A percentile compares a stretch with the other conserved stretches of the same genome.
Conservation (phyloP, 2,329 filamentous ascomycete genomes). For the Fusarium protoensiforme region DNA sequence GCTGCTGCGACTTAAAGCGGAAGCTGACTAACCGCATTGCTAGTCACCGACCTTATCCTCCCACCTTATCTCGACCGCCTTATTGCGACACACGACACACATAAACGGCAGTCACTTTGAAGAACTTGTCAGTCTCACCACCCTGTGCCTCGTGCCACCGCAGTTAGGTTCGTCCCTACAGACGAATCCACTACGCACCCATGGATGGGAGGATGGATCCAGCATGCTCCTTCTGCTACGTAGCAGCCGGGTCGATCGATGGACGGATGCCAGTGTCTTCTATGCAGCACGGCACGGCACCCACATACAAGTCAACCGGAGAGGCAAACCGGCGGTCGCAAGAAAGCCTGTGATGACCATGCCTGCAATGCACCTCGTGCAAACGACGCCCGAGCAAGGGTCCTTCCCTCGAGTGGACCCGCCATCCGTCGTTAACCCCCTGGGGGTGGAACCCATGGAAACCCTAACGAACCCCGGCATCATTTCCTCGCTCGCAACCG, state of each 20-base stretch:
- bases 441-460: slow-evolving; percentile 4
- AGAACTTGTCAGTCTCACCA: slow-evolving; percentile 12
- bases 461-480: slow-evolving; percentile 1
- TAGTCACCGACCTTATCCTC: slow-evolving; percentile 11
- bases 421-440: slow-evolving; percentile 1
- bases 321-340: slow-evolving; percentile 3
- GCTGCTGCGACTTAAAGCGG: not conserved
- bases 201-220: not conserved
- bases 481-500: slow-evolving; percentile 1
- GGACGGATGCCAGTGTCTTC: not conserved
- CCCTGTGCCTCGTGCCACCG: not conserved
- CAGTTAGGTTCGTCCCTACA: too few relatives aligned
- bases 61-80: slow-evolving; percentile 19
- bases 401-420: not conserved
- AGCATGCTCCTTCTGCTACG: not conserved
- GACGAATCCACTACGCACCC: not conserved
- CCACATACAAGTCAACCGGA: not conserved
- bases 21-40: slow-evolving; percentile 22
- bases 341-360: slow-evolving; percentile 2
- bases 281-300: not conserved
- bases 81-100: not conserved
- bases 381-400: not conserved
- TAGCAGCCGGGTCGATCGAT: not conserved
- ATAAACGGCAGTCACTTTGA: not conserved
- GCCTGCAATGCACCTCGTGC: not conserved